These are phyloP conservation scores for Arthrobotrys musiformis DNA, from an alignment of 2,329 filamentous ascomycete genomes.

Conservation along the genomic window DNA sequence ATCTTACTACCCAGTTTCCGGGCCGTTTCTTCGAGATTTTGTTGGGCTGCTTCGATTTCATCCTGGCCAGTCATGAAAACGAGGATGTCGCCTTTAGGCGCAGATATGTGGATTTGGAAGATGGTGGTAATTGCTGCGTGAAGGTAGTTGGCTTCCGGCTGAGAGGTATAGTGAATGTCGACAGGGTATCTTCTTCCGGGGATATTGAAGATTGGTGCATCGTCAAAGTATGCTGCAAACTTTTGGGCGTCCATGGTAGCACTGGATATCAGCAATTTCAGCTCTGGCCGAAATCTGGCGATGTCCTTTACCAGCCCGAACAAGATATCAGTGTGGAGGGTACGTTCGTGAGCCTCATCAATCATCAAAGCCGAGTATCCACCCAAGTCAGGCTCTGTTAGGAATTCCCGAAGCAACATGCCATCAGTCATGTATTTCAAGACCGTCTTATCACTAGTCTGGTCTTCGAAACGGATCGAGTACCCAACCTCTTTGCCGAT, in stretches of 20 bases:
- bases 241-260: conserved; percentile 95
- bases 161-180: conserved; percentile 87
- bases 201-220: conserved; percentile 93
- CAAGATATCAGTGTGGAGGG: conserved; percentile 88
- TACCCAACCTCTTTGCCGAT: conserved; percentile 94
- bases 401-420: conserved; percentile 88
- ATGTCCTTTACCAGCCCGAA: conserved; percentile 90
- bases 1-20: conserved; percentile 85
- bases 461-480: conserved; percentile 92
- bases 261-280: conserved; percentile 91
- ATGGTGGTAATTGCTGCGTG: conserved; percentile 90
- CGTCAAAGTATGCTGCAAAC: conserved; percentile 90
- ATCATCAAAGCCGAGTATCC: conserved; percentile 93
- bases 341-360: conserved; percentile 96
- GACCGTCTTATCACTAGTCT: conserved; percentile 87
- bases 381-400: conserved; percentile 85
- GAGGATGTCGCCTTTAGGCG: conserved; percentile 84
- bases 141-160: conserved; percentile 93
- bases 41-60: conserved; percentile 89
- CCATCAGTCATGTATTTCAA: conserved; percentile 98
- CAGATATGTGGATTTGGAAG: conserved; percentile 90
- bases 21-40: conserved; percentile 84
- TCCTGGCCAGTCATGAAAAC: conserved; percentile 97
- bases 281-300: conserved; percentile 80
- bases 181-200: conserved; percentile 89